phyloP scores from a whole-genome alignment of 352 stramenopile species.

The Pythium graminicola region DNA sequence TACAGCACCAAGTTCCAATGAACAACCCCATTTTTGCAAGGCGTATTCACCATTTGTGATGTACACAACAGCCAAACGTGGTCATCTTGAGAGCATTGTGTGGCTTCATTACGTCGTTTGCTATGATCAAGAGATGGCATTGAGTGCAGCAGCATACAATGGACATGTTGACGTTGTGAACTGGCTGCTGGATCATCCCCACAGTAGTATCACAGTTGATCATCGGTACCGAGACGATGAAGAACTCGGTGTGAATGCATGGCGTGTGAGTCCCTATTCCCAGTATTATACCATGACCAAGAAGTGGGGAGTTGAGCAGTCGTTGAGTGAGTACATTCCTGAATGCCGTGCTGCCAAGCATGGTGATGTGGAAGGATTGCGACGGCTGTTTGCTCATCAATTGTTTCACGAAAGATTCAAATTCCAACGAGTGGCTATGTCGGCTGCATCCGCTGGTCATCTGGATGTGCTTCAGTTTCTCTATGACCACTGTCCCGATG shows the following conservation, averaged over 20 bases:
- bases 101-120: conserved; percentile 1
- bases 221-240: neutral
- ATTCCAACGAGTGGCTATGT: neutral
- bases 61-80: conserved; percentile 1
- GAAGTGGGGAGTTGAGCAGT: neutral
- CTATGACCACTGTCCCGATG: neutral
- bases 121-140: conserved; percentile 4
- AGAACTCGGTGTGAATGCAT: neutral
- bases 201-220: neutral
- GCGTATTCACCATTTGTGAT: neutral
- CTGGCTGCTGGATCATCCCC: conserved; percentile 2
- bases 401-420: neutral
- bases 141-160: neutral
- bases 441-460: neutral
- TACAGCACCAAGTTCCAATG: neutral
- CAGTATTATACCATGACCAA: neutral
- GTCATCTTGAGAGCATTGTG: conserved; percentile 3
- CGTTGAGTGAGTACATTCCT: neutral
- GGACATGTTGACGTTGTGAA: neutral
- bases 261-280: neutral
- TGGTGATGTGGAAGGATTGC: neutral
- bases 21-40: neutral
- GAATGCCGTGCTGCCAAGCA: neutral
- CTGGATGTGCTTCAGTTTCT: neutral
- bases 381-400: neutral